phyloP scores from a whole-genome alignment of 2,329 filamentous ascomycete species.

The Paecilomyces fulvus region DNA sequence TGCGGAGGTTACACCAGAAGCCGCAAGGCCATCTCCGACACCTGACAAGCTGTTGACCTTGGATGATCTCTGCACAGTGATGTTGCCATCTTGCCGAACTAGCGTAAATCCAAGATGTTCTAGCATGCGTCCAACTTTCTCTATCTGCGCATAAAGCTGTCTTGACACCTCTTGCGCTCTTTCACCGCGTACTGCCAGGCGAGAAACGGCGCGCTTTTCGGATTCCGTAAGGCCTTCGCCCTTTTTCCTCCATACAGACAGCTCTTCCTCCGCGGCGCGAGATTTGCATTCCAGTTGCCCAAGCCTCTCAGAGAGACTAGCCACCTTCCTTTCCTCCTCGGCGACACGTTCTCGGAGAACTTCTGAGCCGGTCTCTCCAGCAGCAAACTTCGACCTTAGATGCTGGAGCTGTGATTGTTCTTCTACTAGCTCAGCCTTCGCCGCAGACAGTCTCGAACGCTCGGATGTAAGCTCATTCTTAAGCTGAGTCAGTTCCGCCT shows the following conservation, averaged over 20 bases:
- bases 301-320: constrained; percentile 59
- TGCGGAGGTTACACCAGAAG: constrained; percentile 27
- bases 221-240: constrained; percentile 20
- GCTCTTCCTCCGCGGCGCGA: constrained; percentile 67
- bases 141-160: constrained; percentile 72
- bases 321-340: constrained; percentile 65
- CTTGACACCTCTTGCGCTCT: constrained; percentile 78
- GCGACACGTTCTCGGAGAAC: constrained; percentile 64
- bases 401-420: constrained; percentile 61
- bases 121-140: constrained; percentile 71
- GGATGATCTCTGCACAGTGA: constrained; percentile 65
- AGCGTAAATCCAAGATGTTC: constrained; percentile 82
- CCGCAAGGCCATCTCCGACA: constrained; percentile 26
- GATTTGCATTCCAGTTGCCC: constrained; percentile 68
- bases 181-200: constrained; percentile 61
- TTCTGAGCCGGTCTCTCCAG: constrained; percentile 77
- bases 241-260: constrained; percentile 60
- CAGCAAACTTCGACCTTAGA: constrained; percentile 63
- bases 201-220: constrained; percentile 34
- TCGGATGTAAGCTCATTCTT: constrained; percentile 46
- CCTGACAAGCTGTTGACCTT: constrained; percentile 39
- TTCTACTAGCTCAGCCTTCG: constrained; percentile 50
- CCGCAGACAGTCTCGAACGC: constrained; percentile 37
- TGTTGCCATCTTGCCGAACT: constrained; percentile 60
- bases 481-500: constrained; percentile 45